A percentile compares a stretch with the other conserved stretches of the same genome.
These are phyloP conservation scores for Cudoniella acicularis DNA, from an alignment of 495 filamentous ascomycete species.

Conservation along the genomic window DNA sequence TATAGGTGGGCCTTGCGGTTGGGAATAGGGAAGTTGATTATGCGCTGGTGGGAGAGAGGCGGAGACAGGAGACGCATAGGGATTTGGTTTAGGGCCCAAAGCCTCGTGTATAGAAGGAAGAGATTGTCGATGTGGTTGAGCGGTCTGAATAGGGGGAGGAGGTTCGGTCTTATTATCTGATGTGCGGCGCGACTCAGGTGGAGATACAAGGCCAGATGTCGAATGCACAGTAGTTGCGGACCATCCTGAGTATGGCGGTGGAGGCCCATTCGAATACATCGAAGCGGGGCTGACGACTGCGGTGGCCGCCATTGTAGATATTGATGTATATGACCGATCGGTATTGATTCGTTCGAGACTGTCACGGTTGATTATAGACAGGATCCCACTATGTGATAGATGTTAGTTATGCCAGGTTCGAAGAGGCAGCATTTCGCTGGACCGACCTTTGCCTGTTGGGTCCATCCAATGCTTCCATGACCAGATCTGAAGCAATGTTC, in stretches of 20 bases:
- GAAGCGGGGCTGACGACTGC: constrained; percentile 31
- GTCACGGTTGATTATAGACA: constrained; percentile 21
- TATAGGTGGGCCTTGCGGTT: constrained; percentile 12
- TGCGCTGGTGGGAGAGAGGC: constrained; percentile 17
- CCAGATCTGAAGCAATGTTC: constrained; percentile 6
- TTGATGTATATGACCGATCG: constrained; percentile 17
- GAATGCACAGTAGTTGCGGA: constrained; percentile 33
- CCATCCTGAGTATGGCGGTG: constrained; percentile 50
- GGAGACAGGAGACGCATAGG: constrained; percentile 21
- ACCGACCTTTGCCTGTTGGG: constrained; percentile 19
- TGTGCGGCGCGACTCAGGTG: constrained; percentile 25
- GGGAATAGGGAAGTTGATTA: constrained; percentile 13
- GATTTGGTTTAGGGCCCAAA: constrained; percentile 14
- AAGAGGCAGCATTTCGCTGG: background rate
- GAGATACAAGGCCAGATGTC: constrained; percentile 34
- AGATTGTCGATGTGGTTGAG: constrained; percentile 20
- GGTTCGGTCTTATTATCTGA: constrained; percentile 22
- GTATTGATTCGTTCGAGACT: constrained; percentile 15
- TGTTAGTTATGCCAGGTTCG: background rate
- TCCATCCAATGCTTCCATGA: constrained; percentile 23
- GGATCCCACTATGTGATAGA: constrained; percentile 13
- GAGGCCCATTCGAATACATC: constrained; percentile 62
- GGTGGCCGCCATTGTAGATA: constrained; percentile 21
- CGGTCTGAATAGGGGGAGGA: constrained; percentile 20
- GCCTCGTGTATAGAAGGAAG: constrained; percentile 30